A percentile compares a stretch with the other conserved stretches of the same genome.
phyloP scores from a whole-genome alignment of 768 basidiomycete species.

The Scleroderma bovista region DNA sequence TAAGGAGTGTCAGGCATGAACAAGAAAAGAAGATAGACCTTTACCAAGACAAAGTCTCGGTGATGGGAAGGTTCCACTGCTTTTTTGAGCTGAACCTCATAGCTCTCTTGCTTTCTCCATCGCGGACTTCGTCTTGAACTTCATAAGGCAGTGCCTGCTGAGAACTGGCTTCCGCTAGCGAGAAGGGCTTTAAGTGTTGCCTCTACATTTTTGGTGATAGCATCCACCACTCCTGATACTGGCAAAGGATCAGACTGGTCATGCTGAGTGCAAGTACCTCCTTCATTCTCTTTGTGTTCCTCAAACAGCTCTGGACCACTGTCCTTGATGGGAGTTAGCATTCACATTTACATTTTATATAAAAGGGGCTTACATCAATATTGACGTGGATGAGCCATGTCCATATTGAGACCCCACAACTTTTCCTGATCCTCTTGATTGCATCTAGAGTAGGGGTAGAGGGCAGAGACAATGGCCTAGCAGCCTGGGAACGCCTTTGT shows the following conservation, averaged over 20 bases:
- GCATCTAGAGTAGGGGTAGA: not conserved
- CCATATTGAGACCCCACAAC: not conserved
- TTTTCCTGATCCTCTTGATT: constrained; percentile 5
- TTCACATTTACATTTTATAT: not conserved
- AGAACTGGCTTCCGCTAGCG: not conserved
- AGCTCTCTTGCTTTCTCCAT: not conserved
- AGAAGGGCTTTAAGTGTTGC: not conserved
- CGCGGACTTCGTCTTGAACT: not conserved
- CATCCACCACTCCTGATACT: no score
- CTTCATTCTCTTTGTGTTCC: not conserved
- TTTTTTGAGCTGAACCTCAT: no score
- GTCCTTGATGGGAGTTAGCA: not conserved
- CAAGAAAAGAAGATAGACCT: not conserved
- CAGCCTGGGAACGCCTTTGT: not conserved
- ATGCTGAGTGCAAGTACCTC: no score
- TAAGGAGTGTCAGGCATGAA: not conserved
- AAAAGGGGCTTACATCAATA: not conserved
- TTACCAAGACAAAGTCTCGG: constrained; percentile 5
- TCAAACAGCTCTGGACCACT: not conserved
- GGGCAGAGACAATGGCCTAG: not conserved
- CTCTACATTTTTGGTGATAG: not conserved
- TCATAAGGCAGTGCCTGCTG: not conserved
- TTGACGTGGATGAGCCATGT: not conserved
- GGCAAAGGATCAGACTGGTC: no score
- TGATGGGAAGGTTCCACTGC: not conserved